Evolutionary conservation across 768 basidiomycete species (phyloP).

Genomic region (Pleurotus pulmonarius): DNA sequence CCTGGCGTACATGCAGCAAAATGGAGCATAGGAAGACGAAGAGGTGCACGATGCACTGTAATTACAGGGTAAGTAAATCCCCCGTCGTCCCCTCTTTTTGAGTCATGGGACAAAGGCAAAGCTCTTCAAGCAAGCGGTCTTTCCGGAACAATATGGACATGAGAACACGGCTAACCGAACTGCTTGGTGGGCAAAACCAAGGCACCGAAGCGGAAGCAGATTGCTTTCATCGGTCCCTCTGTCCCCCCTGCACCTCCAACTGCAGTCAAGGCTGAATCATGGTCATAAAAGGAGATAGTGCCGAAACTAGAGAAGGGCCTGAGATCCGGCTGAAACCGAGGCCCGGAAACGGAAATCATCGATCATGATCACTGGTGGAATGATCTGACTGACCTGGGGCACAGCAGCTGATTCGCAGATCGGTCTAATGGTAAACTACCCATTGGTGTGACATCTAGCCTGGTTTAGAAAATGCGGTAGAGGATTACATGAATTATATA

Average conservation of each 20-base stretch:
- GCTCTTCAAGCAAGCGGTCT: too few relatives aligned
- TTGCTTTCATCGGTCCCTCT: neutral
- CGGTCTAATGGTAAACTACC: slow-evolving; percentile 7
- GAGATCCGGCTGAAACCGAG: neutral
- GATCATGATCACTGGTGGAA: slow-evolving; percentile 29
- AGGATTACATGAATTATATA: neutral
- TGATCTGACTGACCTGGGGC: slow-evolving; percentile 10
- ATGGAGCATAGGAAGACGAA: neutral
- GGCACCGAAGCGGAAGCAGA: slow-evolving; percentile 2
- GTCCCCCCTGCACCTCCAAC: neutral
- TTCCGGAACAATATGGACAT: too few relatives aligned
- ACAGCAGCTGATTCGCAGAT: slow-evolving; percentile 23
- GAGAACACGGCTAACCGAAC: neutral
- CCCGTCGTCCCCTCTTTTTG: neutral
- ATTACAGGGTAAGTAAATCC: neutral
- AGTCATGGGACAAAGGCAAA: too few relatives aligned
- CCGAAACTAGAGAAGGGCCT: neutral
- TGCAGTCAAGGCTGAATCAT: neutral
- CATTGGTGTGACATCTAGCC: neutral
- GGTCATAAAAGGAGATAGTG: neutral
- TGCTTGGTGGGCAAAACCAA: neutral
- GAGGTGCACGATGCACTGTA: neutral
- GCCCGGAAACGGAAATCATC: slow-evolving; percentile 12
- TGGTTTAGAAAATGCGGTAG: neutral
- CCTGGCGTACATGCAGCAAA: neutral